These are phyloP conservation scores for Besnoitia besnoiti DNA, from an alignment of 169 alveolate genomes.

Conservation along the genomic window DNA sequence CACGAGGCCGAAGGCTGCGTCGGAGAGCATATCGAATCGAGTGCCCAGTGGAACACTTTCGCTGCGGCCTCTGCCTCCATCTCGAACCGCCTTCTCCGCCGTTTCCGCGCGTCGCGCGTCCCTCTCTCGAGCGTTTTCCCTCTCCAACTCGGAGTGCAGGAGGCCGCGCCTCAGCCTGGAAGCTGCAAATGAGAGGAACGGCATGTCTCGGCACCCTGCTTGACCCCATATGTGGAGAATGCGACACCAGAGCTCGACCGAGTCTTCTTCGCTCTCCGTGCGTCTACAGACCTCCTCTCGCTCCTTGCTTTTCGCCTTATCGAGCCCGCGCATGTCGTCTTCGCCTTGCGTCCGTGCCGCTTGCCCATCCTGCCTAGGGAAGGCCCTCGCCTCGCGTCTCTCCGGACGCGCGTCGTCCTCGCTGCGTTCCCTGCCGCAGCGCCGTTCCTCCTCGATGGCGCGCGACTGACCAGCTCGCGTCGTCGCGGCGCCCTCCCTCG, in stretches of 20 bases:
- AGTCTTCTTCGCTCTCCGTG: neutral
- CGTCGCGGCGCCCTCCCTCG: neutral
- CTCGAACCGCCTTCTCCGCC: neutral
- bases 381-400: neutral
- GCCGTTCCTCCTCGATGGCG: too few species aligned
- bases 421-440: neutral
- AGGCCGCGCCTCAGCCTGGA: neutral
- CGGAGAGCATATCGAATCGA: neutral
- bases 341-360: neutral
- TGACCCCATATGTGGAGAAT: neutral
- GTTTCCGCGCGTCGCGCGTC: too few species aligned
- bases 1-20: constrained; percentile 6
- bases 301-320: neutral
- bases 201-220: constrained; percentile 33
- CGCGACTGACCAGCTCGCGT: neutral
- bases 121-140: too few species aligned
- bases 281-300: neutral
- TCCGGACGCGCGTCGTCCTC: neutral
- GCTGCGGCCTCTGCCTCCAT: neutral
- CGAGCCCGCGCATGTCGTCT: neutral
- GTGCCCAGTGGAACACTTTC: neutral
- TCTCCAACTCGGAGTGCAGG: neutral
- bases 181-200: neutral
- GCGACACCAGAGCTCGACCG: constrained; percentile 28
- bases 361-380: neutral